phyloP scores from a whole-genome alignment of 164 flowering plant species.

The Piper betle region DNA sequence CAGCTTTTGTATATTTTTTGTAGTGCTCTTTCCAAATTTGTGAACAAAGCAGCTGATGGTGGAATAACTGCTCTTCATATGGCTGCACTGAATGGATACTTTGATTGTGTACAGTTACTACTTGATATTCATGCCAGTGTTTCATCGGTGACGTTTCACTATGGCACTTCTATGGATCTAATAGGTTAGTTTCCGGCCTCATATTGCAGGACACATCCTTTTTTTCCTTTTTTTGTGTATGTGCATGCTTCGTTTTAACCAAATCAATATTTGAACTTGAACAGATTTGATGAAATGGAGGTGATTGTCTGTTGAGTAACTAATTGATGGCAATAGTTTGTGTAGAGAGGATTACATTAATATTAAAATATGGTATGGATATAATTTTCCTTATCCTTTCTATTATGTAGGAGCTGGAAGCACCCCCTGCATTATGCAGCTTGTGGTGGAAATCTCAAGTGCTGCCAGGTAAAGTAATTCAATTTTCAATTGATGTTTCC shows the following conservation, averaged over 20 bases:
- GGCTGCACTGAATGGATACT: constrained; percentile 91
- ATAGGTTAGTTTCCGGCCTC: constrained; percentile 45
- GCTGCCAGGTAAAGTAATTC: constrained; percentile 64
- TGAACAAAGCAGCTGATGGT: constrained; percentile 92
- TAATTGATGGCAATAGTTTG: too few relatives aligned
- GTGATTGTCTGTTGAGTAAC: too few relatives aligned
- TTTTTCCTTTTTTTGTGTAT: neutral
- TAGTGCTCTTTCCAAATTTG: constrained; percentile 80
- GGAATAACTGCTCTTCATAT: constrained; percentile 92
- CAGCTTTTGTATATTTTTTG: constrained; percentile 10
- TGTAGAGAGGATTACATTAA: too few relatives aligned
- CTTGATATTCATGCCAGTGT: constrained; percentile 74
- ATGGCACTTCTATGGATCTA: constrained; percentile 89
- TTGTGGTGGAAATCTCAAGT: constrained; percentile 87
- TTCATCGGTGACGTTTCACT: constrained; percentile 76
- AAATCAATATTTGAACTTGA: too few relatives aligned
- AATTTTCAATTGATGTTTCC: neutral
- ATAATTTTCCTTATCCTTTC: neutral
- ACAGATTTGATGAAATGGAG: too few relatives aligned
- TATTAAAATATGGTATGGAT: neutral
- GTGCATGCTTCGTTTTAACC: too few relatives aligned
- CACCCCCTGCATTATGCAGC: constrained; percentile 96
- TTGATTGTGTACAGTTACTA: constrained; percentile 82
- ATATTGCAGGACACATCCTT: neutral
- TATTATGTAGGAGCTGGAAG: constrained; percentile 77